Evolutionary conservation across 805 yeast species (phyloP).

Genomic region (Yamadazyma laniorum): DNA sequence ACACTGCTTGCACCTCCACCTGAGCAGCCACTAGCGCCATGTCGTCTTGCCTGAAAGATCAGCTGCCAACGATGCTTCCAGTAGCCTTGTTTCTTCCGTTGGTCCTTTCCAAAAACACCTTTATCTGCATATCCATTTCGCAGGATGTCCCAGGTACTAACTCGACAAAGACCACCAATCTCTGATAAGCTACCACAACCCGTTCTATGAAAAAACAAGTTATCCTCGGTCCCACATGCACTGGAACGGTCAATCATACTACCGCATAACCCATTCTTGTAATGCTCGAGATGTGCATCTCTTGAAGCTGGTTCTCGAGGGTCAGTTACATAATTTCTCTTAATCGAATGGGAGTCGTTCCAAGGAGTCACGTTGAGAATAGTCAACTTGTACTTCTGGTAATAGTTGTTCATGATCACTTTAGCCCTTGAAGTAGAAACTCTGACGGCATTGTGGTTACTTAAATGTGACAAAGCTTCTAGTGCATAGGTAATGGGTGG

Average conservation of each 20-base stretch:
- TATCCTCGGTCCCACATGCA: neutral
- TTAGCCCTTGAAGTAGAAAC: neutral
- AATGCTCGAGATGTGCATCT: neutral
- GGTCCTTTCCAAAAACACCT: neutral
- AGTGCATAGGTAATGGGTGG: neutral
- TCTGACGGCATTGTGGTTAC: conserved; percentile 1
- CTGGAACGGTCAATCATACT: conserved; percentile 1
- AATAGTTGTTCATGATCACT: neutral
- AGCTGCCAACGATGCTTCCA: neutral
- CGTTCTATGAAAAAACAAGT: neutral
- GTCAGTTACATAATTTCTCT: neutral
- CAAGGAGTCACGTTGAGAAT: neutral
- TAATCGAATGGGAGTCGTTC: neutral
- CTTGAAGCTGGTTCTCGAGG: neutral
- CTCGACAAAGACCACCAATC: neutral
- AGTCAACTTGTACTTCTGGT: conserved; percentile 1
- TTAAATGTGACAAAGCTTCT: neutral
- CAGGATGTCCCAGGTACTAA: neutral
- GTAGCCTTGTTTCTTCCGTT: neutral
- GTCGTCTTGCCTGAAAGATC: no score
- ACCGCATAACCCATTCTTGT: conserved; percentile 3
- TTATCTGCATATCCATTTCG: neutral
- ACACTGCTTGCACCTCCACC: neutral
- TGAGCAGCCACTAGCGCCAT: no score
- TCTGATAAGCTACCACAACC: no score